Conservation (phyloP, 73 alveolate genomes). For the Paraurostyla sp. region DNA sequence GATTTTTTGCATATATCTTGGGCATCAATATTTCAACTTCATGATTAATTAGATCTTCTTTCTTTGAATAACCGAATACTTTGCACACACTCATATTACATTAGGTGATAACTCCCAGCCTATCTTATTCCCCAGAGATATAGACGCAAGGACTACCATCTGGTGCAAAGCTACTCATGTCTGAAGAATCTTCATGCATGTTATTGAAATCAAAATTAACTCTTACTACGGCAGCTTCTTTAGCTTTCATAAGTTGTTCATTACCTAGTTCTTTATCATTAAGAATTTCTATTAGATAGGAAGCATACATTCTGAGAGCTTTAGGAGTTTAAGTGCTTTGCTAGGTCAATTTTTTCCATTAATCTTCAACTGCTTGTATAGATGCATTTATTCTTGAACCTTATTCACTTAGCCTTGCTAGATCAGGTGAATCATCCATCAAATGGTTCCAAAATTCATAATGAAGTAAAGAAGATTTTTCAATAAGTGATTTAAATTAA, state of each 20-base stretch:
- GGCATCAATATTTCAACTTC: conserved; percentile 71
- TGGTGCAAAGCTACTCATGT: conserved; percentile 43
- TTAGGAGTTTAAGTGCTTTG: conserved; percentile 81
- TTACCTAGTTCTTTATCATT: conserved; percentile 90
- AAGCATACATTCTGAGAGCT: conserved; percentile 86
- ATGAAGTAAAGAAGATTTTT: conserved; percentile 81
- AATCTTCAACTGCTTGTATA: conserved; percentile 83
- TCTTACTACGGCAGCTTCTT: conserved; percentile 62
- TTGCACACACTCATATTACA: conserved; percentile 61
- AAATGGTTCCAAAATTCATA: conserved; percentile 93
- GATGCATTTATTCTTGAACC: conserved; percentile 89
- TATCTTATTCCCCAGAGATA: conserved; percentile 63
- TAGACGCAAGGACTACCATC: conserved; percentile 73
- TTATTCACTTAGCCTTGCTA: conserved; percentile 83
- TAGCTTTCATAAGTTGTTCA: conserved; percentile 84
- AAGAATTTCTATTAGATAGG: conserved; percentile 84
- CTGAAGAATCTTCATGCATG: conserved; percentile 47
- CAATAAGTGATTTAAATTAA: conserved; percentile 80
- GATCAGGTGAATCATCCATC: conserved; percentile 89
- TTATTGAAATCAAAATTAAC: conserved; percentile 61
- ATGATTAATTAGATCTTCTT: conserved; percentile 52
- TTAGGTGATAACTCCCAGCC: conserved; percentile 54
- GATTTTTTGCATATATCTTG: conserved; percentile 42
- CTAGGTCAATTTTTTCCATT: conserved; percentile 84
- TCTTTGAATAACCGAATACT: conserved; percentile 59